Evolutionary conservation across 1,284 basidiomycete species (phyloP).

Genomic region (Trichosporon sp.): DNA sequence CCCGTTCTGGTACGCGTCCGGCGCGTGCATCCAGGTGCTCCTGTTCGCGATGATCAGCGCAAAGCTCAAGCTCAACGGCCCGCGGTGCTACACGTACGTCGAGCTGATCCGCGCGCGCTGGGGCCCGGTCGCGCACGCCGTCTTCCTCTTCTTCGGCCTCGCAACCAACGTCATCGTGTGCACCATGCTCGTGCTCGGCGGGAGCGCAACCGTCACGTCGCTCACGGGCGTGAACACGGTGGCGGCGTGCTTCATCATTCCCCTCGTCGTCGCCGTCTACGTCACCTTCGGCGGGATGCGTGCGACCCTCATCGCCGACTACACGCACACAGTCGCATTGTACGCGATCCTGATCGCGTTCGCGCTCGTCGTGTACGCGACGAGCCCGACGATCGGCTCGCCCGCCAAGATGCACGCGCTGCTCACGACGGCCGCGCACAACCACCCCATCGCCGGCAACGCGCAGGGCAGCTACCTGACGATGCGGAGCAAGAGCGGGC

Average conservation of each 20-base stretch:
- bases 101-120: conserved; percentile 68
- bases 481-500: conserved; percentile 71
- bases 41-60: conserved; percentile 56
- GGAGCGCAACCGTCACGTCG: conserved; percentile 69
- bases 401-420: conserved; percentile 57
- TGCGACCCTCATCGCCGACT: conserved; percentile 53
- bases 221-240: conserved; percentile 78
- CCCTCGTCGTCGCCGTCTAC: conserved; percentile 49
- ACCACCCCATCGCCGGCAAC: conserved; percentile 58
- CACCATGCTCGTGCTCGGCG: conserved; percentile 59
- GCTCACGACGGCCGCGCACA: conserved; percentile 50
- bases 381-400: conserved; percentile 56
- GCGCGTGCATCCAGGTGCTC: conserved; percentile 54
- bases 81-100: conserved; percentile 52
- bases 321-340: conserved; percentile 73
- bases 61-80: conserved; percentile 58
- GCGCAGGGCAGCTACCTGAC: conserved; percentile 64
- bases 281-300: conserved; percentile 57
- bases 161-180: conserved; percentile 75
- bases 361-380: conserved; percentile 67
- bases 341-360: conserved; percentile 65
- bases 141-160: conserved; percentile 74
- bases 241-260: conserved; percentile 68
- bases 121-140: conserved; percentile 66
- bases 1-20: conserved; percentile 31